phyloP scores from a whole-genome alignment of 2,329 filamentous ascomycete genomes.

The Trichoderma harzianum region DNA sequence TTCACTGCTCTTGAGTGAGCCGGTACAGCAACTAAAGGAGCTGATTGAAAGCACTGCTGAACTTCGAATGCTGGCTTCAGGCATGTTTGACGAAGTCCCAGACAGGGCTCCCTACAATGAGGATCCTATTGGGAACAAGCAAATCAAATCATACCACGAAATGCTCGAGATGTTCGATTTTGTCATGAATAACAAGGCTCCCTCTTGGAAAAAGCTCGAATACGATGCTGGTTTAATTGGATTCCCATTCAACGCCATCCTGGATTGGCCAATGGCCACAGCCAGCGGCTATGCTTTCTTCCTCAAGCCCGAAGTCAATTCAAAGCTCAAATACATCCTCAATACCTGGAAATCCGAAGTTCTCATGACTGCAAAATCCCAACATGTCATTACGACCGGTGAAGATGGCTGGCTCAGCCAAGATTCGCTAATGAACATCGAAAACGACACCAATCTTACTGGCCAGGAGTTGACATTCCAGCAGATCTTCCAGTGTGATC shows the following conservation, averaged over 20 bases:
- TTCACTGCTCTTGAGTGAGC: not conserved
- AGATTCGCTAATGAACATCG: slow-evolving; percentile 20
- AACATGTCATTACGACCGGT: slow-evolving; percentile 15
- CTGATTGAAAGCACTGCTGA: slow-evolving; percentile 21
- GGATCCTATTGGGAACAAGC: slow-evolving; percentile 19
- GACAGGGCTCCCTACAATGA: slow-evolving; percentile 23
- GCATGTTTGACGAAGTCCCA: slow-evolving; percentile 25
- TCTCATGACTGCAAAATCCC: slow-evolving; percentile 27
- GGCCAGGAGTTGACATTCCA: slow-evolving; percentile 18
- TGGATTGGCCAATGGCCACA: slow-evolving; percentile 59
- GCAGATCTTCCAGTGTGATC: slow-evolving; percentile 25
- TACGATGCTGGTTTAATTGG: slow-evolving; percentile 44
- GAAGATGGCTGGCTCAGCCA: slow-evolving; percentile 23
- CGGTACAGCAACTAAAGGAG: slow-evolving; percentile 7
- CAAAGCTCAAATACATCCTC: slow-evolving; percentile 48
- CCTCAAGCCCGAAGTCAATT: slow-evolving; percentile 50
- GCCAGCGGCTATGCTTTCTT: slow-evolving; percentile 52
- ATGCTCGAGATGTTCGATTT: slow-evolving; percentile 24
- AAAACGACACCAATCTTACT: slow-evolving; percentile 21
- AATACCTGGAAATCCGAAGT: slow-evolving; percentile 38
- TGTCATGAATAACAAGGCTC: slow-evolving; percentile 21
- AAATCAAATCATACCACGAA: slow-evolving; percentile 21
- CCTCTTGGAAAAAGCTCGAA: slow-evolving; percentile 21
- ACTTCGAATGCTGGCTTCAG: slow-evolving; percentile 26
- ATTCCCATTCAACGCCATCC: slow-evolving; percentile 53